Evolutionary conservation across 805 yeast genomes (phyloP).

Genomic region (Candida ponderosae): DNA sequence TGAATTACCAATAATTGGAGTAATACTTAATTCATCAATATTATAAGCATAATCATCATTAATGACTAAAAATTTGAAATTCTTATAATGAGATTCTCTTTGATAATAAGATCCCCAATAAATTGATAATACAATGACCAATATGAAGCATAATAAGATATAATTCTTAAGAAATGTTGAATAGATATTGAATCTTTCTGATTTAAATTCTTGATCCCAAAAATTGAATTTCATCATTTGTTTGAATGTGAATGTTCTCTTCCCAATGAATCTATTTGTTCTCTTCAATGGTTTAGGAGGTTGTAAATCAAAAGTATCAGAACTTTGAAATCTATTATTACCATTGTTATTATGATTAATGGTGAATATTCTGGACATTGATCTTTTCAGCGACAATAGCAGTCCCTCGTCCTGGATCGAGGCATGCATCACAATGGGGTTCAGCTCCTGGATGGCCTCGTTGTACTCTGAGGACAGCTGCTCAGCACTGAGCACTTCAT

Average conservation of each 20-base stretch:
- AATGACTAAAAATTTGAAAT: constrained; percentile 18
- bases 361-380: no score
- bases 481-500: no score
- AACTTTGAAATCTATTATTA: no score
- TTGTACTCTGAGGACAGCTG: no score
- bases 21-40: constrained; percentile 8
- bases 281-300: no score
- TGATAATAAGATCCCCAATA: constrained; percentile 25
- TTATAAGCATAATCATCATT: constrained; percentile 17
- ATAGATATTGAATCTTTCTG: constrained; percentile 10
- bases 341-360: no score
- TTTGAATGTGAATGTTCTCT: neutral
- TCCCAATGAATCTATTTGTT: neutral
- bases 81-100: constrained; percentile 11
- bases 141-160: constrained; percentile 14
- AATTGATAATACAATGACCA: constrained; percentile 18
- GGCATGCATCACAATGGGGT: neutral
- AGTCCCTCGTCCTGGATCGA: neutral
- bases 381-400: neutral
- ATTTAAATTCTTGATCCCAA: constrained; percentile 13
- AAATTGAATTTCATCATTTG: constrained; percentile 7
- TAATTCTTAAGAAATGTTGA: constrained; percentile 11
- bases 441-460: neutral
- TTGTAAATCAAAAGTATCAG: no score
- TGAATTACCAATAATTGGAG: constrained; percentile 13